Base-by-base conservation (phyloP, 306 rosid genomes). In the Neltuma alba region DNA sequence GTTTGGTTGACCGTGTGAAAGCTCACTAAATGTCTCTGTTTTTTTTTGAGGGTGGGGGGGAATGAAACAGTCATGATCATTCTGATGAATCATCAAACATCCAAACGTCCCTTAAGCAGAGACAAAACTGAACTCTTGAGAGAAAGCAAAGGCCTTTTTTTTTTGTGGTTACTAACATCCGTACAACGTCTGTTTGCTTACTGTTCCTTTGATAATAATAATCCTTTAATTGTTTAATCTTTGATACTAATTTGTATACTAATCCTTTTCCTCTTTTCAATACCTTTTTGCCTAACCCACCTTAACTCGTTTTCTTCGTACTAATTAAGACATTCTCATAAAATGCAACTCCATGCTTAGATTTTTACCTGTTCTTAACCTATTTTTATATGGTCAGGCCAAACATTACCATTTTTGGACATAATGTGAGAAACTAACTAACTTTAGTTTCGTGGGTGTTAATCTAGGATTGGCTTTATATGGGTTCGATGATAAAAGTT, bases 211-310 rank as follows among this genome's bases (percentile, higher is more conserved):
- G n/a, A n/a, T n/a, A n/a, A n/a, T n/a, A n/a, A n/a, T 33, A 10
- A 44, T 58, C 50, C 44, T 21, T 33, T 5, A 21, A 68, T 78
- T 63, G 23, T 55, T n/a, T 54, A 54, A 21, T 21, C 5, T 21
- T 20, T 21, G 28, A 40, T 23, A 10, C 41, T 68, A 63, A 47
- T 21, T 52, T 52, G 58, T n/a, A 8, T 52, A 7, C 0, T 7
- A 52, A 20, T 52, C 27, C 27, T 15, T 12, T 15, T 33, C 36
- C 4, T 36, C 75, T 73, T 58, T n/a, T 38, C 52, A 58, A 0
- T n/a, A 54, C 6, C 85, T 88, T 85, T 85, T 37, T 75, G 89
- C 91, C 91, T 36, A 83, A 72, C 84, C 77, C 77, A 65, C 57
- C 44, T 38, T 33, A 68, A 68, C 73, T n/a, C 18, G 70, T 11